Percentiles rank a stretch among this genome's conserved stretches.
Conservation (phyloP, 2,329 filamentous ascomycete genomes). For the Myriosclerotinia scirpicola region DNA sequence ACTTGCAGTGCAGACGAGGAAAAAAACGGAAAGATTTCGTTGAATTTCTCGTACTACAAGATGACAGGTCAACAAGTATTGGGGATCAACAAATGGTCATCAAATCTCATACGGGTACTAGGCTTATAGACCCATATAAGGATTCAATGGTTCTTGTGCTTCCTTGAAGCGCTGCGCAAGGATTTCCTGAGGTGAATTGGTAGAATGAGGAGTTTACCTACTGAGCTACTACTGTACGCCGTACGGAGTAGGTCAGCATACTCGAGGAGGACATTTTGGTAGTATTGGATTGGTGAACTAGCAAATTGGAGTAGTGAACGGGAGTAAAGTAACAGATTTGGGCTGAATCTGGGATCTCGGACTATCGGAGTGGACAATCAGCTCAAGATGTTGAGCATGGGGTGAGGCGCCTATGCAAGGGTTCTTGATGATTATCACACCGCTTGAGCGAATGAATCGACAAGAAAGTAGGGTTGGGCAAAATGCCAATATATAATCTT, state of each 20-base stretch:
- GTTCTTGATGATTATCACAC: constrained; percentile 15
- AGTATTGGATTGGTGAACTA: background rate
- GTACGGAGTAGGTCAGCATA: background rate
- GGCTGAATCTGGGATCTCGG: constrained; percentile 16
- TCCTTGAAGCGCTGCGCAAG: constrained; percentile 22
- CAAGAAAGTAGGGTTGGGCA: no score
- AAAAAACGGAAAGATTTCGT: background rate
- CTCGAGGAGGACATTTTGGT: background rate
- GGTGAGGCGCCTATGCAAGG: constrained; percentile 22
- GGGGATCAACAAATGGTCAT: background rate
- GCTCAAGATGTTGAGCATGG: background rate
- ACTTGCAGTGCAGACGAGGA: constrained; percentile 6
- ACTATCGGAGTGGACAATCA: constrained; percentile 15
- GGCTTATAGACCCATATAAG: constrained; percentile 20
- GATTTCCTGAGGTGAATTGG: constrained; percentile 2
- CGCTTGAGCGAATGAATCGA: constrained; percentile 16
- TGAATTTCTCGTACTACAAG: constrained; percentile 4
- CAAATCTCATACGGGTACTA: background rate
- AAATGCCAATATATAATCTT: no score
- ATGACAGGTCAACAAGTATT: constrained; percentile 18
- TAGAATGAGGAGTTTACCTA: background rate
- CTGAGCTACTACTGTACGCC: background rate
- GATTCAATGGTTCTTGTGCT: constrained; percentile 18
- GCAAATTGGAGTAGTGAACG: background rate
- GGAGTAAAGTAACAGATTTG: background rate